These are phyloP conservation scores for Erodium texanum DNA, from an alignment of 441 rosid species.

Conservation along the genomic window DNA sequence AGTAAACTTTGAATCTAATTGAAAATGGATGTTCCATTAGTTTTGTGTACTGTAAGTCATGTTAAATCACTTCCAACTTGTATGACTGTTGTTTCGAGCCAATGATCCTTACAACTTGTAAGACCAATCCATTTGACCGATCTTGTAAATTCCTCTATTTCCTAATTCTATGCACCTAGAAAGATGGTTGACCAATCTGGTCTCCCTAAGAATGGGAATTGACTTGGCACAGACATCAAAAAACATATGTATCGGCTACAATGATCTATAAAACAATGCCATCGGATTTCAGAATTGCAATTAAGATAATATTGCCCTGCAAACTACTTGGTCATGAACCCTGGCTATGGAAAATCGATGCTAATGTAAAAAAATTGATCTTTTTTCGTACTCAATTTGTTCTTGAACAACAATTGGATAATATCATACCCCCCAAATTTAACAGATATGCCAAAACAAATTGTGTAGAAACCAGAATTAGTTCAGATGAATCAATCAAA, in stretches of 20 bases:
- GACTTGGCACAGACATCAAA: background rate
- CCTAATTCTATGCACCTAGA: background rate
- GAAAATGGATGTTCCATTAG: background rate
- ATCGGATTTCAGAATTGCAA: background rate
- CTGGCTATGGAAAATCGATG: background rate
- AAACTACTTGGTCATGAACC: background rate
- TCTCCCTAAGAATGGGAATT: background rate
- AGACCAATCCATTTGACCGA: background rate
- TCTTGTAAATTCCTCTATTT: background rate
- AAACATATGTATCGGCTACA: background rate
- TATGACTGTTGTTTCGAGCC: background rate
- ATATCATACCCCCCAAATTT: background rate
- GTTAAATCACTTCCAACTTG: background rate
- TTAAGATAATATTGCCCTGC: background rate
- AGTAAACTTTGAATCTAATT: constrained; percentile 57
- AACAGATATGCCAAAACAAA: background rate
- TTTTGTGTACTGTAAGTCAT: background rate
- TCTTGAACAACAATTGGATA: background rate
- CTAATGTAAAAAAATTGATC: background rate
- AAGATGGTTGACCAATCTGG: background rate
- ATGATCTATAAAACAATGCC: background rate
- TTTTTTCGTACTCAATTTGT: background rate
- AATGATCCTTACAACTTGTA: background rate
- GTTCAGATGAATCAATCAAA: background rate
- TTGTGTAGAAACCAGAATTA: background rate